Evolutionary conservation across 129 eudicot species (phyloP).

Genomic region (Artemisia tridentata): DNA sequence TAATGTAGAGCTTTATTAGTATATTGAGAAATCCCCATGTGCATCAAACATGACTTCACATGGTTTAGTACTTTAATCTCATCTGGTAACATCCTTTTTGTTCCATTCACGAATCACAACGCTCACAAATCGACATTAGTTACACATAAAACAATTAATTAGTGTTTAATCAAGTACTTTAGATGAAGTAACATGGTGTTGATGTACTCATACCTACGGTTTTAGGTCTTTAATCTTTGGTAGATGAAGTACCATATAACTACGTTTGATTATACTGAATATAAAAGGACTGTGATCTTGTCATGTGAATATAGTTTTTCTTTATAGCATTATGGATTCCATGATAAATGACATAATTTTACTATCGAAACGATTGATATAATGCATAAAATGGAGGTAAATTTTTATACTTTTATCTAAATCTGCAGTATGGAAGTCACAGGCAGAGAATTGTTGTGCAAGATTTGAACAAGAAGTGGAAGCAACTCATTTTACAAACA

Average conservation of each 20-base stretch:
- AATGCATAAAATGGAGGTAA: conserved; percentile 5
- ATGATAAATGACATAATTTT: too few relatives aligned
- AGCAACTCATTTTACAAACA: conserved; percentile 60
- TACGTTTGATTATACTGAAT: background rate
- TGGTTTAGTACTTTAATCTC: conserved; percentile 18
- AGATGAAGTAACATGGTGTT: background rate
- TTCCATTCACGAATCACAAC: background rate
- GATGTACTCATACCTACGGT: background rate
- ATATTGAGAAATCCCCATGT: conserved; percentile 25
- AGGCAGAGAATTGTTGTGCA: conserved; percentile 64
- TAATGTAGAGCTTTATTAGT: conserved; percentile 9
- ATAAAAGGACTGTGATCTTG: background rate
- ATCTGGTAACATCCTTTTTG: conserved; percentile 11
- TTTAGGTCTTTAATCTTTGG: background rate
- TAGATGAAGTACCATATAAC: background rate
- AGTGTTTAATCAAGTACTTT: background rate
- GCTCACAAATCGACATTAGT: background rate
- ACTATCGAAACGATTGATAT: background rate
- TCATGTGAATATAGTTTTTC: background rate
- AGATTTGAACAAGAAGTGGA: conserved; percentile 92
- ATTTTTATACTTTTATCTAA: too few relatives aligned
- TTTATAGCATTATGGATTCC: background rate
- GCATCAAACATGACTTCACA: conserved; percentile 26
- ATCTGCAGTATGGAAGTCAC: conserved; percentile 57
- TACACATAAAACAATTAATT: background rate